These are phyloP conservation scores for Mimosa bimucronata DNA, from an alignment of 306 rosid species.

Conservation along the genomic window DNA sequence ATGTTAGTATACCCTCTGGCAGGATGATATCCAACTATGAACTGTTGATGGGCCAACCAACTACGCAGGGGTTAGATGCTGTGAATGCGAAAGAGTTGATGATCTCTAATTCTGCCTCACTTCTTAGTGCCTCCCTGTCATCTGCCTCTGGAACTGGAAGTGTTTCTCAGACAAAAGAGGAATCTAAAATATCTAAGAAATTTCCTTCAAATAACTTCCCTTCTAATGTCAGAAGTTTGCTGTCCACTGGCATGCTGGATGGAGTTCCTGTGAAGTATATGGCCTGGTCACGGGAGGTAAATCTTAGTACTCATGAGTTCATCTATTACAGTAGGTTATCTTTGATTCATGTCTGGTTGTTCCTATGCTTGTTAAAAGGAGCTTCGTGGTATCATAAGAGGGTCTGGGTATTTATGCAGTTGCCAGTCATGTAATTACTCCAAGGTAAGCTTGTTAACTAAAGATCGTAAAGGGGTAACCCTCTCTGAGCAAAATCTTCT, in stretches of 20 bases:
- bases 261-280: constrained; percentile 67
- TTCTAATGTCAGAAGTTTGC: constrained; percentile 65
- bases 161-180: constrained; percentile 47
- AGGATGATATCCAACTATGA: constrained; percentile 48
- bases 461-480: neutral
- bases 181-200: constrained; percentile 52
- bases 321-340: constrained; percentile 27
- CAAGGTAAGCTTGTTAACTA: constrained; percentile 42
- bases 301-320: constrained; percentile 35
- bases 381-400: constrained; percentile 58
- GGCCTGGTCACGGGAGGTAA: constrained; percentile 73
- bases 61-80: constrained; percentile 39
- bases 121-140: constrained; percentile 28
- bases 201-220: constrained; percentile 58
- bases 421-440: constrained; percentile 58
- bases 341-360: constrained; percentile 37
- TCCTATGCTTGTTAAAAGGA: constrained; percentile 58
- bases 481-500: constrained; percentile 9
- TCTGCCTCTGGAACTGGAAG: constrained; percentile 38
- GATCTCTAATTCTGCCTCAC: constrained; percentile 33
- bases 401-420: constrained; percentile 62
- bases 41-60: constrained; percentile 50
- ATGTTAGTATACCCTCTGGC: constrained; percentile 38
- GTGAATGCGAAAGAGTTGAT: constrained; percentile 39
- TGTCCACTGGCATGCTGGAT: constrained; percentile 73